A percentile compares a stretch with the other conserved stretches of the same genome.
Evolutionary conservation across 768 basidiomycete genomes (phyloP).

Genomic region (Dendrothele bispora): DNA sequence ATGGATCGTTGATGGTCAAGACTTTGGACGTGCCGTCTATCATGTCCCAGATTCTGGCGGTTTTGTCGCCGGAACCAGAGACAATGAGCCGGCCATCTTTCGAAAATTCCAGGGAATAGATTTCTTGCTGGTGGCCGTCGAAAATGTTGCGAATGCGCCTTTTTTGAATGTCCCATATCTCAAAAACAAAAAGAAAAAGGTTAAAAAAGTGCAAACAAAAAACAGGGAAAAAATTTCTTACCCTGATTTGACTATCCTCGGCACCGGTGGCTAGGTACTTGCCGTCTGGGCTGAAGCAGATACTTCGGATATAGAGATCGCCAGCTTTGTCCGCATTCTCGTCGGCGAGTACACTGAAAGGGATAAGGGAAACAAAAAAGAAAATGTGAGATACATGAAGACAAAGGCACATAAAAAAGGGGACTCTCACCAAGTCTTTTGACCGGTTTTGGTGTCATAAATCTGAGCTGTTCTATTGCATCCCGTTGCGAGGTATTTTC

Average conservation of each 20-base stretch:
- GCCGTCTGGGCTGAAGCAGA: conserved; percentile 92
- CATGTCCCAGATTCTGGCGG: conserved; percentile 51
- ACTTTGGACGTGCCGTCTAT: conserved; percentile 35
- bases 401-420: too few relatives aligned
- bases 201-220: conserved; percentile 45
- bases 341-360: conserved; percentile 56
- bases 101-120: conserved; percentile 92
- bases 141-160: conserved; percentile 79
- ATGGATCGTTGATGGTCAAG: conserved; percentile 52
- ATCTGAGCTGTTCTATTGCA: conserved; percentile 97
- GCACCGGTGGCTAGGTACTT: conserved; percentile 93
- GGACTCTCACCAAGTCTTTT: conserved; percentile 89
- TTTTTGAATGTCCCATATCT: conserved; percentile 93
- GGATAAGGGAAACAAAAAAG: too few relatives aligned
- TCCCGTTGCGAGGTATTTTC: conserved; percentile 90
- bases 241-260: conserved; percentile 91
- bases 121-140: conserved; percentile 89
- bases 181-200: conserved; percentile 6
- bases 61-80: conserved; percentile 80
- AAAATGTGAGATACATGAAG: too few relatives aligned
- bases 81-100: conserved; percentile 84
- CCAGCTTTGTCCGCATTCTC: conserved; percentile 58
- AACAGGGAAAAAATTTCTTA: conserved; percentile 37
- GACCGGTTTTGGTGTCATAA: conserved; percentile 87
- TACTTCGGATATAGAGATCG: conserved; percentile 80